These are phyloP conservation scores for Protea cynaroides DNA, from an alignment of 164 flowering plant genomes.

Conservation along the genomic window DNA sequence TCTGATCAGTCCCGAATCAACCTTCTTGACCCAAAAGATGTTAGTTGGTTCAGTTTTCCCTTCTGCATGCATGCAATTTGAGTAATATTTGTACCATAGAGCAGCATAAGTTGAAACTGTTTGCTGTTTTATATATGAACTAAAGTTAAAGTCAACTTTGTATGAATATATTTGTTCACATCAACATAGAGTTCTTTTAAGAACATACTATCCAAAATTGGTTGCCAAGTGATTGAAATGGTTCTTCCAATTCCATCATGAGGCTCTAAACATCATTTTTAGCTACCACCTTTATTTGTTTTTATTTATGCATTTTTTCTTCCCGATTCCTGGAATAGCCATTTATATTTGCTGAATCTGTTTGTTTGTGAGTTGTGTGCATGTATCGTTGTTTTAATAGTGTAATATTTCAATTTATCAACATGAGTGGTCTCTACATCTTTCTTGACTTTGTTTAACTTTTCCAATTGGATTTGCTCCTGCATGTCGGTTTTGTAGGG, in stretches of 20 bases:
- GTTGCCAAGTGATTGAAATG: no score
- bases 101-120: neutral
- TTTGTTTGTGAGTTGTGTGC: no score
- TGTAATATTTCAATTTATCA: no score
- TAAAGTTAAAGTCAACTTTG: neutral
- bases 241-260: no score
- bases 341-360: no score
- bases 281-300: no score
- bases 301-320: no score
- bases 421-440: neutral
- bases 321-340: no score
- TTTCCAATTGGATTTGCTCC: neutral
- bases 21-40: conserved; percentile 93
- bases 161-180: neutral
- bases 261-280: no score
- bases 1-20: conserved; percentile 94
- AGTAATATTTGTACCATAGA: neutral
- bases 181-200: no score
- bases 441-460: conserved; percentile 5
- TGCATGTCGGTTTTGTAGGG: conserved; percentile 32
- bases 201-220: no score
- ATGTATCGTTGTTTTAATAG: no score
- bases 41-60: conserved; percentile 27
- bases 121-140: neutral
- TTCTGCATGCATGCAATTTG: neutral